These are phyloP conservation scores for Clonostachys solani DNA, from an alignment of 2,329 filamentous ascomycete genomes.

Conservation along the genomic window DNA sequence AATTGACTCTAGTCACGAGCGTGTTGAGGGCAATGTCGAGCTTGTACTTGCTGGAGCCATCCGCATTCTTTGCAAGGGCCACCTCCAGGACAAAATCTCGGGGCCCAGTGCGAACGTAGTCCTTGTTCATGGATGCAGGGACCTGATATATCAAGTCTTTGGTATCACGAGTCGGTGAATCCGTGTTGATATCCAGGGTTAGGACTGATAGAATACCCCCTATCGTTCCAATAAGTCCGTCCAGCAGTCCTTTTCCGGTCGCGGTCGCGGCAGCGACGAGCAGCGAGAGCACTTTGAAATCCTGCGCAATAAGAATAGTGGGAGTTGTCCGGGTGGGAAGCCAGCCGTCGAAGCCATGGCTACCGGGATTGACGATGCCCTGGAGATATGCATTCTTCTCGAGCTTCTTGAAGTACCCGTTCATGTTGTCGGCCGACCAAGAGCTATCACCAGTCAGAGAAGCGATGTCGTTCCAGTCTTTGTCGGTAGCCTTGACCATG, in stretches of 20 bases:
- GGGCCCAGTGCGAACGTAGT: constrained; percentile 33
- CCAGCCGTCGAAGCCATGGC: constrained; percentile 23
- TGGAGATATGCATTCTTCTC: constrained; percentile 47
- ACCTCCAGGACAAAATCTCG: constrained; percentile 46
- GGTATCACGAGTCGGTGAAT: constrained; percentile 29
- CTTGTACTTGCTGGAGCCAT: constrained; percentile 38
- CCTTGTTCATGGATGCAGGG: constrained; percentile 25
- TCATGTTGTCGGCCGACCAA: constrained; percentile 56
- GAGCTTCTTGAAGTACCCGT: constrained; percentile 50
- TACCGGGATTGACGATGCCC: constrained; percentile 1
- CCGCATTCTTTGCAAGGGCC: constrained; percentile 36
- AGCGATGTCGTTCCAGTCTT: constrained; percentile 38
- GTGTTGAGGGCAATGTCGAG: constrained; percentile 25
- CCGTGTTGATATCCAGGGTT: constrained; percentile 37
- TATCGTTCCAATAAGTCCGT: constrained; percentile 1
- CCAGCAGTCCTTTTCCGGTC: constrained; percentile 9
- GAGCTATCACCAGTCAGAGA: constrained; percentile 54
- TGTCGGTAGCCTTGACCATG: constrained; percentile 16
- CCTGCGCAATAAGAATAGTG: constrained; percentile 36
- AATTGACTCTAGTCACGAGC: constrained; percentile 23
- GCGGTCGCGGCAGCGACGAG: constrained; percentile 20
- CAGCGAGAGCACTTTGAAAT: constrained; percentile 36
- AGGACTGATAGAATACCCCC: constrained; percentile 19
- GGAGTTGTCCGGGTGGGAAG: constrained; percentile 27
- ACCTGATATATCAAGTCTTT: constrained; percentile 44